Evolutionary conservation across 257 asterid genomes (phyloP), one percentile per base, ranked within the genome.

Genomic region (Solanum dulcamara): DNA sequence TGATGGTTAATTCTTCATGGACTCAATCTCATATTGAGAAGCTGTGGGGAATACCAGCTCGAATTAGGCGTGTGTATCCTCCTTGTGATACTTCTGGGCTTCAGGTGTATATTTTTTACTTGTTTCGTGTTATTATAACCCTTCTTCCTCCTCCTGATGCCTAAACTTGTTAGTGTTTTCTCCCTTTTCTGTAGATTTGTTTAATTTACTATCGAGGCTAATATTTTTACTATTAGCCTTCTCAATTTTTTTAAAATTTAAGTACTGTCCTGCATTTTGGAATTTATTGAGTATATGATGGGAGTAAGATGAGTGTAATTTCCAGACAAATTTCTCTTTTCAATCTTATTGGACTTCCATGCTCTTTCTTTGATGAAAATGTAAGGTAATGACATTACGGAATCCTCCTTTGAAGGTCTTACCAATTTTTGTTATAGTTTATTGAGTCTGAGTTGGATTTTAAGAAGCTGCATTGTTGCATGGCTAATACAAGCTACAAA

Each of bases 1-100:
- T 92, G 11, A 95, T 97, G 98, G 98, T 97, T 42, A 97, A 97
- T 86, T 97, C 98, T 81, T 94, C 99, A 51, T 97, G 99, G 99
- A 97, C 98, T 30, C 89, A 88, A 68, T 92, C 97, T 87, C 98
- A 97, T 89, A 94, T 97, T 87, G 93, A 90, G 91, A 92, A 90
- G 91, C 93, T 95, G 81, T 97, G 99, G 98, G 97, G 98, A 33
- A 95, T 93, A 85, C 87, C 97, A 83, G 90, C 87, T 89, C 96
- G 93, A 70, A 93, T 91, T 80, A 93, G 90, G 90, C 90, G 91
- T 74, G 94, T 95, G 53, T 95, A 94, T 89, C 99, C 99, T 92
- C 98, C 98, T 64, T 96, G 99, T 88, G 97, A 96, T 86, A 93
- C 98, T 84, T 94, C 94, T 74, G 91, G 94, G 80, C 98, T 96